Percentiles rank a stretch among this genome's conserved stretches.
Conservation (phyloP, 192 early-diverging fungal species). For the Geosiphon pyriformis region DNA sequence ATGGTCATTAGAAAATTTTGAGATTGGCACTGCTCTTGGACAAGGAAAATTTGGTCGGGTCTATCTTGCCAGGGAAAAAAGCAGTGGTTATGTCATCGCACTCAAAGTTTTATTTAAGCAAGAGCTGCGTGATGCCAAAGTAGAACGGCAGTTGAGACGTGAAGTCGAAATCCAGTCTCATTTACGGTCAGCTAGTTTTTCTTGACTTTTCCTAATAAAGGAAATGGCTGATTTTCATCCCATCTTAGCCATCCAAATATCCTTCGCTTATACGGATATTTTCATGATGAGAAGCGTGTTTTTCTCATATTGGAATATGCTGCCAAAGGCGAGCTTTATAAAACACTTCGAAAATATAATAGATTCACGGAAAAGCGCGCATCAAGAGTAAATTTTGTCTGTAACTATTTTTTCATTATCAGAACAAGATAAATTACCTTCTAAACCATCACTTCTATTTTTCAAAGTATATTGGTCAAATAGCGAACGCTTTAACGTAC, state of each 20-base stretch:
- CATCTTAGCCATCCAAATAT: slow-evolving; percentile 71
- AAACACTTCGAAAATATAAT: slow-evolving; percentile 61
- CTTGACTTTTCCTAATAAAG: too few species aligned
- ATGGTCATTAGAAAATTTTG: slow-evolving; percentile 63
- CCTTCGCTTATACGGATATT: slow-evolving; percentile 91
- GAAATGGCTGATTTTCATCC: background rate
- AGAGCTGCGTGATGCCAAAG: slow-evolving; percentile 67
- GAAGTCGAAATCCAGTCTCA: slow-evolving; percentile 93
- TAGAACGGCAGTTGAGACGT: slow-evolving; percentile 85
- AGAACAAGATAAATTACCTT: background rate
- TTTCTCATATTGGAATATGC: slow-evolving; percentile 96
- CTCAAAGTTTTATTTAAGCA: slow-evolving; percentile 87
- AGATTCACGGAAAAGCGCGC: slow-evolving; percentile 72
- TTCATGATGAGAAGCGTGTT: slow-evolving; percentile 88
- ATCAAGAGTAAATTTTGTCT: slow-evolving; percentile 49
- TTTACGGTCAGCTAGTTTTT: slow-evolving; percentile 42
- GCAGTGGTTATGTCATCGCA: slow-evolving; percentile 81
- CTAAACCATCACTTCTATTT: background rate
- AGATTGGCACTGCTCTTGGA: slow-evolving; percentile 81
- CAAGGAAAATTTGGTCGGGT: slow-evolving; percentile 97
- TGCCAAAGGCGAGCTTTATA: slow-evolving; percentile 90
- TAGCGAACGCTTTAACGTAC: slow-evolving; percentile 80
- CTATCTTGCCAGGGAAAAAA: slow-evolving; percentile 85
- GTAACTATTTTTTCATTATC: background rate
- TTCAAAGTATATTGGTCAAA: slow-evolving; percentile 58